Evolutionary conservation across 139 green algal species (phyloP), one percentile per base, ranked within the genome.

Genomic region (Chlorella vulgaris): DNA sequence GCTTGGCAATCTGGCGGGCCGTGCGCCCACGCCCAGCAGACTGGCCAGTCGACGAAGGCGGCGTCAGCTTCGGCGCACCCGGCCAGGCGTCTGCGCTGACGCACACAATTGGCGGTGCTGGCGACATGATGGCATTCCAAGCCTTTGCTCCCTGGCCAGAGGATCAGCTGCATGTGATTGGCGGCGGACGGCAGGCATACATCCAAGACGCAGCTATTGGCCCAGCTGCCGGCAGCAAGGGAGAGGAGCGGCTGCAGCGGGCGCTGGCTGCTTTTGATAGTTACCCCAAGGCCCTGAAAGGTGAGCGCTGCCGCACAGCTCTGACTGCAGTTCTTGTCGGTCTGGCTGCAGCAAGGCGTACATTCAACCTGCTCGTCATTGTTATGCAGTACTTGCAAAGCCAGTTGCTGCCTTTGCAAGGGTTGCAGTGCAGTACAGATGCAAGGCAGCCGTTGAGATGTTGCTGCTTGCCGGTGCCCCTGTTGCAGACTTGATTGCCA

Each of bases 131-230:
- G 70, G 35, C 50, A 3, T 78, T 47, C 47, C 70, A 78, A 33
- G 70, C 70, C 50, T 78, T 78, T 35, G 10, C 53, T 29, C 70
- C 70, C 33, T 78, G 70, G 70, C 70, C 70, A 0, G 70, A 19
- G 0, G 70, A 78, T 6, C 50, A 39, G 70, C 50, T 78, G 70
- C 42, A n/a, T 0, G 47, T 22, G 33, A 78, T 78, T 28, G 70
- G 70, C 22, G 70, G 70, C 70, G 70, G 70, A 22, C 70, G 70
- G 47, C 51, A 28, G 18, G 50, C 50, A 2, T 78, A 78, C 24
- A 43, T 65, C 33, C 42, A 60, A 5, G 39, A 60, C 8, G 22
- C 47, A 7, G 69, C 24, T 22, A 3, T 28, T 1, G 36, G 38
- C 66, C 31, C 26, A 26, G 4, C 15, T 35, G 43, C 43, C 15